Evolutionary conservation across 2,329 filamentous ascomycete genomes (phyloP).

Genomic region (Tolypocladium inflatum): DNA sequence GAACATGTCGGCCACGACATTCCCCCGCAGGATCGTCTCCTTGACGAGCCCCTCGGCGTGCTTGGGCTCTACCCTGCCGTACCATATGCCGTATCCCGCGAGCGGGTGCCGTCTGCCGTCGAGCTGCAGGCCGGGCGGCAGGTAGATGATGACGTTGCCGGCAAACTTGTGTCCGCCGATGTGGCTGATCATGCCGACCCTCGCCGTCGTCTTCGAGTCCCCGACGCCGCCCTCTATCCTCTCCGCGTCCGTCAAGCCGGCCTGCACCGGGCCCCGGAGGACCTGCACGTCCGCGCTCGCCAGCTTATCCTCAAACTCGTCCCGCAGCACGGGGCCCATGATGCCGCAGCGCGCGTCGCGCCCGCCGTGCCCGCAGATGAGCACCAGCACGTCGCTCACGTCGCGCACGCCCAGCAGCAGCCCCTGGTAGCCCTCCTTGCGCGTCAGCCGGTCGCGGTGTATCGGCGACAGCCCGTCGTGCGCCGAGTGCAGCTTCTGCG

Average conservation of each 20-base stretch:
- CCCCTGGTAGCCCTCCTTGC: slow-evolving; percentile 41
- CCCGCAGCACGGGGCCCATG: slow-evolving; percentile 62
- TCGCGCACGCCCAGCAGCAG: slow-evolving; percentile 48
- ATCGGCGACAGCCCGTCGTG: slow-evolving; percentile 51
- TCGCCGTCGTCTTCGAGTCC: slow-evolving; percentile 29
- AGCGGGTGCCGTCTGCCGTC: slow-evolving; percentile 44
- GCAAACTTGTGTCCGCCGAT: slow-evolving; percentile 81
- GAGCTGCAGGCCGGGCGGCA: slow-evolving; percentile 46
- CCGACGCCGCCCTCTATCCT: slow-evolving; percentile 11
- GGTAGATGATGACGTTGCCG: slow-evolving; percentile 73
- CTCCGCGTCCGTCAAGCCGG: slow-evolving; percentile 8
- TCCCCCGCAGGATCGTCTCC: slow-evolving; percentile 60
- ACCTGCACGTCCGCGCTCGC: slow-evolving; percentile 38
- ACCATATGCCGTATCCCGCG: slow-evolving; percentile 70
- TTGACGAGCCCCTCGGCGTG: slow-evolving; percentile 68
- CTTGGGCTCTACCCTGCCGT: slow-evolving; percentile 65
- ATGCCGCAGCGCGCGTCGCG: slow-evolving; percentile 77
- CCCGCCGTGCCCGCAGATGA: slow-evolving; percentile 81
- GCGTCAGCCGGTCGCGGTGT: slow-evolving; percentile 41
- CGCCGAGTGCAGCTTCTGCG: slow-evolving; percentile 49
- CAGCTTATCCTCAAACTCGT: slow-evolving; percentile 59
- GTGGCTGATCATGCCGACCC: slow-evolving; percentile 65
- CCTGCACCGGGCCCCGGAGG: slow-evolving; percentile 32
- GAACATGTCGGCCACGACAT: slow-evolving; percentile 61
- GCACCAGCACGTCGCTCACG: slow-evolving; percentile 59